Conservation (phyloP, 306 rosid genomes). For the Chamaecrista fasciculata region DNA sequence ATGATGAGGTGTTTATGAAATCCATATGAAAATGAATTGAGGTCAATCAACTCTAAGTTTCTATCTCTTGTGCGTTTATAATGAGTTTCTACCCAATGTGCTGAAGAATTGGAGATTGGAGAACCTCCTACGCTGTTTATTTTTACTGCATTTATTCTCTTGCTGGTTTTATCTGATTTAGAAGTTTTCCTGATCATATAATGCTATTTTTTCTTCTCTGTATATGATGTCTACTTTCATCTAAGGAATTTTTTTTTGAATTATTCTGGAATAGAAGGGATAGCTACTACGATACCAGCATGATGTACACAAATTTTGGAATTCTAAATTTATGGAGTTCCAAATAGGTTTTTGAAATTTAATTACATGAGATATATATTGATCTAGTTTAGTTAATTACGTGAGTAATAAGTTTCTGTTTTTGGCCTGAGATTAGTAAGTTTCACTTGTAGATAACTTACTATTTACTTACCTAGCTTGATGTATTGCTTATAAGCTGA, state of each 20-base stretch:
- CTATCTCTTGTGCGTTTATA: not conserved
- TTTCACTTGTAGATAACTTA: not conserved
- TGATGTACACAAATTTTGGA: not conserved
- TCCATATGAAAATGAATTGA: not conserved
- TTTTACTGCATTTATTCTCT: not conserved
- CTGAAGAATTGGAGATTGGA: not conserved
- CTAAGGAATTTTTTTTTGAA: not conserved
- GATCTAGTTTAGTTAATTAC: not conserved
- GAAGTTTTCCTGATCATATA: not conserved
- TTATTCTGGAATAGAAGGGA: not conserved
- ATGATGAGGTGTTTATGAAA: not conserved
- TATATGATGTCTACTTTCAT: not conserved
- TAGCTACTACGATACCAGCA: not conserved
- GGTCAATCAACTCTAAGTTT: not conserved
- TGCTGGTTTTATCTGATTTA: not conserved
- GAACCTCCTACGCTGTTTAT: not conserved
- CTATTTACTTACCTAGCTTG: not conserved
- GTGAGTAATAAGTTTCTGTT: not conserved
- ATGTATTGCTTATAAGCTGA: not conserved
- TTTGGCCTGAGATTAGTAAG: not conserved
- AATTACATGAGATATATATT: not conserved
- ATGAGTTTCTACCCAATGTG: not conserved
- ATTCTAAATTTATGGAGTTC: not conserved
- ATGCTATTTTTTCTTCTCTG: not conserved
- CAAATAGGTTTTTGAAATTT: not conserved